These are phyloP conservation scores for Xylaria hypoxylon DNA, from an alignment of 2,329 filamentous ascomycete species.

Conservation along the genomic window DNA sequence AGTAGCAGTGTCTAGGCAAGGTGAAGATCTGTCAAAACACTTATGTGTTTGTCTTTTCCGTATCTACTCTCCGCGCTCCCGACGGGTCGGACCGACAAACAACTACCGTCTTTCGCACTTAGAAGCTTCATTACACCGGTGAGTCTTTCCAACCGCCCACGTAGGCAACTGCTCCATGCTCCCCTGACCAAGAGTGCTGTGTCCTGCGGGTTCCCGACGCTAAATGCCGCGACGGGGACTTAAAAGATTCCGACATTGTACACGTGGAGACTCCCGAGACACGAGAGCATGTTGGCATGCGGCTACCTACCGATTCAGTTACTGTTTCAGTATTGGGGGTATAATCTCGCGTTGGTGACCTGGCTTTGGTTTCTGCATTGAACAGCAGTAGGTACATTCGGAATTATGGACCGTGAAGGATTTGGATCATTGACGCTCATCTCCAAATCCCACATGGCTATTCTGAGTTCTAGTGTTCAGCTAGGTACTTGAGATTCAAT, in stretches of 20 bases:
- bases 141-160: background rate
- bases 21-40: background rate
- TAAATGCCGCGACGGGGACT: constrained; percentile 13
- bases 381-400: background rate
- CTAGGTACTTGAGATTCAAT: background rate
- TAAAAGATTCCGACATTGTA: constrained; percentile 27
- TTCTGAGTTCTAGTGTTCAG: background rate
- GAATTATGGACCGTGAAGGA: background rate
- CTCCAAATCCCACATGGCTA: too few species aligned
- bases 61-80: constrained; percentile 11
- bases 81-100: constrained; percentile 26
- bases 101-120: background rate
- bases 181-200: constrained; percentile 8
- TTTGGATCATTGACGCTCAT: background rate
- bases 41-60: constrained; percentile 11
- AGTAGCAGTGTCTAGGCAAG: background rate
- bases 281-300: constrained; percentile 32
- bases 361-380: constrained; percentile 3
- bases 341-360: background rate
- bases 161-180: constrained; percentile 4
- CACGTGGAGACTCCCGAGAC: constrained; percentile 39
- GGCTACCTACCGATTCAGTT: constrained; percentile 14
- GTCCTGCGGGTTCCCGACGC: constrained; percentile 31
- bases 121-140: constrained; percentile 17
- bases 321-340: background rate